Evolutionary conservation across 495 filamentous ascomycete genomes (phyloP), one percentile per base, ranked within the genome.

Genomic region (Penicillium atrosanguineum): DNA sequence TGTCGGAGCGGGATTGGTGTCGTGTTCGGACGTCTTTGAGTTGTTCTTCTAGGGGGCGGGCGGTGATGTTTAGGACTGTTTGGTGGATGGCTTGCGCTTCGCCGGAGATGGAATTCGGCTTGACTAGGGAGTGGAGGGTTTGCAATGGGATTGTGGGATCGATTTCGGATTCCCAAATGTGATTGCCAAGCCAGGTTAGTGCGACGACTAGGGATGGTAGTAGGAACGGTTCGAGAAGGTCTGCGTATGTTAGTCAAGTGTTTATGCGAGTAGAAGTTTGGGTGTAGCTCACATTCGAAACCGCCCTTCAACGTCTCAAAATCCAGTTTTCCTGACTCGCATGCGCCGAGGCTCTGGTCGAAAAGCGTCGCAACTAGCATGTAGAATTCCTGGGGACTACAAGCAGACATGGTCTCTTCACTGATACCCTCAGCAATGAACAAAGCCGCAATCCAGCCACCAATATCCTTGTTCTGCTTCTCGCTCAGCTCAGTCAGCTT

Each of bases 311-410:
- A 69, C n/a, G 83, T 83, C 16, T 95, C 89, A 18, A 95, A 82
- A 20, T 85, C 82, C 20, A 98, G 70, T 29, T 84, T 78, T 6
- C 83, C 84, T 0, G 80, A 82, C 52, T 83, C 80, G 59, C 86
- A 87, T 2, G 90, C 94, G 11, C 87, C 76, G 1, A 95, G 80
- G 41, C 87, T 90, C 58, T 97, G 90, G 50, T 86, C 80, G 62
- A 97, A 95, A 0, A 97, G 70, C 1, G 92, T 94, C 7, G 91
- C 86, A 5, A 95, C 86, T n/a, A 98, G 83, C 16, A 88, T 71
- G 61, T 97, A 96, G 63, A 97, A 98, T 28, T 95, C 89, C 59
- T 96, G 91, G 2, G 94, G 95, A 21, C 87, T 89, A 61, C 94
- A 97, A 2, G 87, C 83, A 7, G 90, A 87, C 87, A 97, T 91